Evolutionary conservation across 495 filamentous ascomycete genomes (phyloP), one percentile per base, ranked within the genome.

Genomic region (Penicillium manginii): DNA sequence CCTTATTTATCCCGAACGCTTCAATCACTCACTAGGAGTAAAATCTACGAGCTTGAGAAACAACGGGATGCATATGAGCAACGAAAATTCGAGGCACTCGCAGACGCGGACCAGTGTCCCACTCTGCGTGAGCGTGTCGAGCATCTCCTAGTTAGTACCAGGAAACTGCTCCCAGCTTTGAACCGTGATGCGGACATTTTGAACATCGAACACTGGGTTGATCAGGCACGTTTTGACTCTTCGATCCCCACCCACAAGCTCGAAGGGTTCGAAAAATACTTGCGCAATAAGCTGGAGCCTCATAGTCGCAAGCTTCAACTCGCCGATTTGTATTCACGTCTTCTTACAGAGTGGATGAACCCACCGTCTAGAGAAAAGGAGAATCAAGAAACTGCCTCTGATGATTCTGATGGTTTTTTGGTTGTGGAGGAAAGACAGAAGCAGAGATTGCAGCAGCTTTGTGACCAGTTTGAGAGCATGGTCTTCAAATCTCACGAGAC

Each of bases 261-360:
- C 9, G 39, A 59, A 4, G 59, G 70, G 17, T 85, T 79, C 76
- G 74, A 84, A 60, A 59, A 67, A 4, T 67, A 71, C 10, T 64
- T 85, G 14, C 53, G 71, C 26, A 66, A 71, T n/a, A 66, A 71
- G 46, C 69, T 82, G 4, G 71, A 81, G 46, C 66, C 71, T 2
- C 80, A 83, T 54, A 82, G 81, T 22, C 67, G 77, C 23, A 83
- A 82, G 48, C 78, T 79, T 31, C 65, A 79, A 47, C 81, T 85
- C 32, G 83, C 83, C 1, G 74, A 78, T 52, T 62, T 87, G 14
- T 87, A 86, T 62, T 83, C 80, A 21, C 74, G 78, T 47, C 67
- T 87, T 11, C 74, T 86, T 37, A 86, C 77, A 0, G 81, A 88
- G 61, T 86, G 84, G 83, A 72, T 85, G 19, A 64, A 63, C n/a